These are phyloP conservation scores for Naegleria lovaniensis DNA, from an alignment of 208 protist species.

Conservation along the genomic window DNA sequence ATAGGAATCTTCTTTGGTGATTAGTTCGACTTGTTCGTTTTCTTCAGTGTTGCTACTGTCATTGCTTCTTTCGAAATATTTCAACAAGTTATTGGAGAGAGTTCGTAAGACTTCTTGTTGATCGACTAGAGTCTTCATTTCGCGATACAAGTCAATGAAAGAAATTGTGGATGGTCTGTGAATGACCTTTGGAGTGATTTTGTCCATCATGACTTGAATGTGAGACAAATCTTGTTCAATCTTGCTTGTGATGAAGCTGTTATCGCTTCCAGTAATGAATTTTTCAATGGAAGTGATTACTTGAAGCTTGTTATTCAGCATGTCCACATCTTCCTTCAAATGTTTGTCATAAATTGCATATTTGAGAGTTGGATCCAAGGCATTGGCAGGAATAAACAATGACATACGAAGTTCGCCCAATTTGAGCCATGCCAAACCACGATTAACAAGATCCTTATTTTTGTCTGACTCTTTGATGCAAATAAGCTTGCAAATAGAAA, in stretches of 20 bases:
- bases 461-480: background rate
- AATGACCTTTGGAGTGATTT: background rate
- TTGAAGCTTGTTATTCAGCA: background rate
- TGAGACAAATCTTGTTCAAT: background rate
- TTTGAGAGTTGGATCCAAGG: constrained; percentile 29
- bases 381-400: constrained; percentile 12
- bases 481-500: background rate
- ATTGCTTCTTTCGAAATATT: background rate
- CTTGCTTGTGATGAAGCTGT: background rate
- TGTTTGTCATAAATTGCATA: background rate
- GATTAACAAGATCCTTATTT: background rate
- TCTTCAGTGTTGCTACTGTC: background rate
- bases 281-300: background rate
- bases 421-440: constrained; percentile 15
- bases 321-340: background rate
- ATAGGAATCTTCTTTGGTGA: constrained; percentile 4
- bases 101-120: background rate
- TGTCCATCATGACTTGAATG: background rate
- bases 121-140: background rate
- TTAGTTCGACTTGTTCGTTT: background rate
- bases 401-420: background rate
- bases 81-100: background rate
- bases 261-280: constrained; percentile 2
- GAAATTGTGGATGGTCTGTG: background rate
- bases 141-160: background rate